phyloP scores from a whole-genome alignment of 2,329 filamentous ascomycete genomes.

The Mycosphaerella arachidis region DNA sequence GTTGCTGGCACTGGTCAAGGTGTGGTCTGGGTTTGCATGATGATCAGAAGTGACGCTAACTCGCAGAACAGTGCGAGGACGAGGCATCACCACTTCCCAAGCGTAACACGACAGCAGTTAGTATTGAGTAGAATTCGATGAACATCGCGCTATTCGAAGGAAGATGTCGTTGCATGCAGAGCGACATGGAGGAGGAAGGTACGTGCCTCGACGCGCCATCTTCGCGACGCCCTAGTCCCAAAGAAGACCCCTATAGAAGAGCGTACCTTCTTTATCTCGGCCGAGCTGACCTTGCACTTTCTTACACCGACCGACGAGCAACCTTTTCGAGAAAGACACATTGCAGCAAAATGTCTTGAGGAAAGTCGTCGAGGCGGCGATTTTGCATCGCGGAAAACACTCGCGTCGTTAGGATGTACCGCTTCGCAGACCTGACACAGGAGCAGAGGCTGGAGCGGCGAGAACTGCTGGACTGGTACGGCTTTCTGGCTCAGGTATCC shows the following conservation, averaged over 20 bases:
- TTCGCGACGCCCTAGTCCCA: neutral
- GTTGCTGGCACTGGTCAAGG: no score
- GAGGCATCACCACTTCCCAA: no score
- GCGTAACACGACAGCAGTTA: no score
- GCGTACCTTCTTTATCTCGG: no score
- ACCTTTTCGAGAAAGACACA: neutral
- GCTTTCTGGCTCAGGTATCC: conserved; percentile 53
- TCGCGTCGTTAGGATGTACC: conserved; percentile 37
- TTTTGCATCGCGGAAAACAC: neutral
- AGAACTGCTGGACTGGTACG: conserved; percentile 51
- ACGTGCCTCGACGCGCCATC: no score
- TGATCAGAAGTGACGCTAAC: no score
- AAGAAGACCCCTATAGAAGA: neutral
- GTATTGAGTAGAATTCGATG: no score
- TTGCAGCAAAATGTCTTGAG: neutral
- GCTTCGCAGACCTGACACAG: conserved; percentile 49
- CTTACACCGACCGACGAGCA: neutral
- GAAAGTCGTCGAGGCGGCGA: neutral
- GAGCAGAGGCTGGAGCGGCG: conserved; percentile 49
- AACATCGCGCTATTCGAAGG: no score
- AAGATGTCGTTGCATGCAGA: no score
- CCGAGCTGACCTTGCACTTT: neutral
- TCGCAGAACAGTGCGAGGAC: no score
- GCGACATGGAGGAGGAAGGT: no score
- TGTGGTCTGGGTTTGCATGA: no score